Evolutionary conservation across 2,329 filamentous ascomycete genomes (phyloP).

Genomic region (Diaporthe vaccinii): DNA sequence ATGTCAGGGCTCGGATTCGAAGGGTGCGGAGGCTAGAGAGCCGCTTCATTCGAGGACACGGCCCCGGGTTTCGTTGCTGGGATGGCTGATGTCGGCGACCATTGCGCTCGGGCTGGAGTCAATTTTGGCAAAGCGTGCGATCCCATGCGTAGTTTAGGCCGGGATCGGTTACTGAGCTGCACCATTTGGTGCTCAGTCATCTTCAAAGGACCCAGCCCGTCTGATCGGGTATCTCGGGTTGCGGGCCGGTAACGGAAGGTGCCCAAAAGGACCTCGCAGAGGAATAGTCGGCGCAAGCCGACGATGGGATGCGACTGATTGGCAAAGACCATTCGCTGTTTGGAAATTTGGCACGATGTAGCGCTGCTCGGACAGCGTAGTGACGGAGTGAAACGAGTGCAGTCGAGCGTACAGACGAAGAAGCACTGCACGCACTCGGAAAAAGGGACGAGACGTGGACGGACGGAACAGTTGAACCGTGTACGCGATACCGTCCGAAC

Average conservation of each 20-base stretch:
- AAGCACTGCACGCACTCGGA: neutral
- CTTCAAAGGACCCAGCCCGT: no score
- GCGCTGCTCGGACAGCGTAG: neutral
- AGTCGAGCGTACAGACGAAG: neutral
- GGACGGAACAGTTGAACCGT: neutral
- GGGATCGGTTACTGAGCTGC: neutral
- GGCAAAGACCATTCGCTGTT: neutral
- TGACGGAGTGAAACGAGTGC: conserved; percentile 15
- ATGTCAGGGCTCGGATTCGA: neutral
- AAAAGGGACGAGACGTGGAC: conserved; percentile 2
- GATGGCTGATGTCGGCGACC: neutral
- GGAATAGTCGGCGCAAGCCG: neutral
- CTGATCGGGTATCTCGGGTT: neutral
- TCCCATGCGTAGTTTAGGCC: neutral
- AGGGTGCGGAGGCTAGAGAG: neutral
- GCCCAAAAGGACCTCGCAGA: neutral
- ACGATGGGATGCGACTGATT: neutral
- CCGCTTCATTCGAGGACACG: neutral
- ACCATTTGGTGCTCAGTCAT: no score
- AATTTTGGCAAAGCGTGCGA: neutral
- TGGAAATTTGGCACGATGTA: neutral
- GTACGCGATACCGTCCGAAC: conserved; percentile 12
- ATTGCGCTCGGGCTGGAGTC: neutral
- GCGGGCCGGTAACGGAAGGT: neutral
- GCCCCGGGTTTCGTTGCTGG: neutral